These are phyloP conservation scores for Solanum hybrid DNA, from an alignment of 305 asterid species.

Conservation along the genomic window DNA sequence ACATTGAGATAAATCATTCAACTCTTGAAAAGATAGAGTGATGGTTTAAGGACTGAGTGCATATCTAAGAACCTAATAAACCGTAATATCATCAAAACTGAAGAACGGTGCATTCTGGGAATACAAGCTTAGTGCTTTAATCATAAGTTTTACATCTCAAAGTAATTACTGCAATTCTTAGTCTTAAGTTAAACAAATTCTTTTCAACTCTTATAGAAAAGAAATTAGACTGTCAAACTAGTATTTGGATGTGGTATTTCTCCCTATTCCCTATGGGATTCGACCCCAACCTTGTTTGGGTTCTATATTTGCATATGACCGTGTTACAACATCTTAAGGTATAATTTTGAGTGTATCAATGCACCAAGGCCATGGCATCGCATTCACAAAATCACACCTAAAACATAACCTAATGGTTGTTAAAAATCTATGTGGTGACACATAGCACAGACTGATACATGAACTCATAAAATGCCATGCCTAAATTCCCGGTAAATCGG, in stretches of 20 bases:
- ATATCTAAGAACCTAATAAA: background rate
- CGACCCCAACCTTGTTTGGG: background rate
- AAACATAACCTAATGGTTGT: background rate
- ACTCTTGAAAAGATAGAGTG: background rate
- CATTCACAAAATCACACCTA: background rate
- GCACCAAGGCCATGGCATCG: background rate
- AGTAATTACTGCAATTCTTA: background rate
- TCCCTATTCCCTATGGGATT: background rate
- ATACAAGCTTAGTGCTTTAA: background rate
- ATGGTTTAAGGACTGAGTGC: background rate
- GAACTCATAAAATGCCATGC: background rate
- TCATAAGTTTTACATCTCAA: background rate
- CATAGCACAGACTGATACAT: background rate
- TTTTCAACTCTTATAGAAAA: background rate
- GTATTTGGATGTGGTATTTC: background rate
- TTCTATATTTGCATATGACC: background rate
- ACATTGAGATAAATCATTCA: background rate
- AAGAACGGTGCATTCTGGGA: background rate
- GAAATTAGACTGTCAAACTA: background rate
- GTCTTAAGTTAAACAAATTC: background rate
- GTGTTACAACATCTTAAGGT: background rate
- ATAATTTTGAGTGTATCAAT: background rate
- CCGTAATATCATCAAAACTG: background rate
- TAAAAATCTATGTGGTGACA: background rate
- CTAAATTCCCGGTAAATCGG: background rate